Conservation (phyloP, 1,284 basidiomycete genomes). For the Puccinia hordei region DNA sequence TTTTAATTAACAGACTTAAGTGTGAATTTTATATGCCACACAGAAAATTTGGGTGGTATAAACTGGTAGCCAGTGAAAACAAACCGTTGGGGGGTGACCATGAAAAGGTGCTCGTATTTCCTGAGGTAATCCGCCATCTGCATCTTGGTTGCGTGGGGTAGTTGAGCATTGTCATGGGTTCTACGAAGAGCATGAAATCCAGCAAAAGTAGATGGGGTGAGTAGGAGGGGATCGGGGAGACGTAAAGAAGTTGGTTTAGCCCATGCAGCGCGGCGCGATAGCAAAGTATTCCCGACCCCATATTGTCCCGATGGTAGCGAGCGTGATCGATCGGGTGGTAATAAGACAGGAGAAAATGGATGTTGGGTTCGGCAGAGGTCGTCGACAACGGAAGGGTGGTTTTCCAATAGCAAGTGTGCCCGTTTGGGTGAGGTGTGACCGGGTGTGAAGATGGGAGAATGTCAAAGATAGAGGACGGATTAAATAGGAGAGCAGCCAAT, state of each 20-base stretch:
- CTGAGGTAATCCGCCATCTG: slow-evolving; percentile 55
- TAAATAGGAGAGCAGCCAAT: slow-evolving; percentile 30
- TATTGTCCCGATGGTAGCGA: background rate
- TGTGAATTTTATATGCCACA: background rate
- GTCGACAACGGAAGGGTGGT: slow-evolving; percentile 1
- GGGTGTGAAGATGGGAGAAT: slow-evolving; percentile 24
- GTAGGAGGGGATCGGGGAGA: slow-evolving; percentile 9
- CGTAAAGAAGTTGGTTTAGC: slow-evolving; percentile 6
- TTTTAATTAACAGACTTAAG: background rate
- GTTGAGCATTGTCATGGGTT: slow-evolving; percentile 47
- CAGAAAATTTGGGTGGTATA: background rate
- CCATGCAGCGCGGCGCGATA: background rate
- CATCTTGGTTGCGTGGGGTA: slow-evolving; percentile 47
- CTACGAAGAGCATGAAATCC: background rate
- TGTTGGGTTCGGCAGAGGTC: background rate
- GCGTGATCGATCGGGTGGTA: slow-evolving; percentile 3
- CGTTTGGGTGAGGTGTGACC: background rate
- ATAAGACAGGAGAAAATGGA: background rate
- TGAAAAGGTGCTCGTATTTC: slow-evolving; percentile 63
- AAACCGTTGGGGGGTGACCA: slow-evolving; percentile 77
- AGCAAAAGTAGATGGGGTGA: background rate
- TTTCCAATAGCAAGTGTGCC: background rate
- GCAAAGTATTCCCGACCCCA: background rate
- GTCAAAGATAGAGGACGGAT: slow-evolving; percentile 34
- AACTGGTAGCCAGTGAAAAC: background rate